Conservation (phyloP, 768 basidiomycete species). For the Leccinum boreale region DNA sequence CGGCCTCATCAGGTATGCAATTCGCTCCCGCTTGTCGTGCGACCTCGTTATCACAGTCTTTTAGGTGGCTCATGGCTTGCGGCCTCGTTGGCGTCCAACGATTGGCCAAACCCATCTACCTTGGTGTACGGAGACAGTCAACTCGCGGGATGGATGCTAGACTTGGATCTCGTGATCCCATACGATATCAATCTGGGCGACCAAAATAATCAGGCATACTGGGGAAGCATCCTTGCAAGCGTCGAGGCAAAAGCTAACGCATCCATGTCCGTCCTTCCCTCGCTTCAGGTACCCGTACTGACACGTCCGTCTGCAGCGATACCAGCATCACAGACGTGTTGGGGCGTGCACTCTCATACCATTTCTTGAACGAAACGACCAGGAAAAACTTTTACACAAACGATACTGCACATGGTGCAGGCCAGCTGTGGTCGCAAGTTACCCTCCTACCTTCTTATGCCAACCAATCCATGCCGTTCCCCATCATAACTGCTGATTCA, state of each 20-base stretch:
- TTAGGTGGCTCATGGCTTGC: slow-evolving; percentile 68
- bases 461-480: slow-evolving; percentile 55
- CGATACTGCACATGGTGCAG: slow-evolving; percentile 63
- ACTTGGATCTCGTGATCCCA: slow-evolving; percentile 54
- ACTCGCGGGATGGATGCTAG: slow-evolving; percentile 53
- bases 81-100: slow-evolving; percentile 59
- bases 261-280: slow-evolving; percentile 44
- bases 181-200: slow-evolving; percentile 47
- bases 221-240: slow-evolving; percentile 51
- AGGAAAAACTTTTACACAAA: slow-evolving; percentile 58
- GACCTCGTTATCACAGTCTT: background rate
- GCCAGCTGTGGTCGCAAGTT: slow-evolving; percentile 63
- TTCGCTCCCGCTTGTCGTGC: background rate
- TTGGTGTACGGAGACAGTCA: slow-evolving; percentile 57
- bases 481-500: slow-evolving; percentile 61
- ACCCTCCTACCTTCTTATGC: slow-evolving; percentile 49
- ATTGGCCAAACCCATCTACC: slow-evolving; percentile 55
- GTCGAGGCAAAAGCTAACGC: slow-evolving; percentile 52
- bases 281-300: background rate
- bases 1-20: slow-evolving; percentile 58
- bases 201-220: slow-evolving; percentile 48
- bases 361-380: slow-evolving; percentile 68
- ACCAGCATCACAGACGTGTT: slow-evolving; percentile 66
- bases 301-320: slow-evolving; percentile 37
- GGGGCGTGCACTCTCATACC: slow-evolving; percentile 63